Evolutionary conservation across 768 basidiomycete genomes (phyloP).

Genomic region (Clitopilus hobsonii): DNA sequence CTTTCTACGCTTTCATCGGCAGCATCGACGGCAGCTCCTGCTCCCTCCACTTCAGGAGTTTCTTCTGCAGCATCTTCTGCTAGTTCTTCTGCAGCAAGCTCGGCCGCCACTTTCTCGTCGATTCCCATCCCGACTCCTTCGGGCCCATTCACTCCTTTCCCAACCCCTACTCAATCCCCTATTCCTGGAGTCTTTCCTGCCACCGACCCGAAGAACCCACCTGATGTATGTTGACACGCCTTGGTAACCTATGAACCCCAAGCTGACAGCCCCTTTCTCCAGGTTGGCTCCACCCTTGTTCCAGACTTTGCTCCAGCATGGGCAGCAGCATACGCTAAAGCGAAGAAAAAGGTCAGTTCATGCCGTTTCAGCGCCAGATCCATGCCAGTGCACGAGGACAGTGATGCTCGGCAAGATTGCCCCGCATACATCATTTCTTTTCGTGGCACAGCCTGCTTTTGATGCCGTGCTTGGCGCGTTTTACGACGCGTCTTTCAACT

Average conservation of each 20-base stretch:
- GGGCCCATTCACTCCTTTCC: slow-evolving; percentile 46
- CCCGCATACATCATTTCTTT: background rate
- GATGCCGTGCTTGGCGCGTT: too few relatives aligned
- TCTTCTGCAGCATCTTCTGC: background rate
- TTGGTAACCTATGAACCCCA: too few relatives aligned
- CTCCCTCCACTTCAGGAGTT: slow-evolving; percentile 4
- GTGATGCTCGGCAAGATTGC: background rate
- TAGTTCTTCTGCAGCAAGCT: background rate
- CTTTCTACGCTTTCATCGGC: background rate
- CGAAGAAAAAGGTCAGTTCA: slow-evolving; percentile 43
- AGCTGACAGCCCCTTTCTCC: too few relatives aligned
- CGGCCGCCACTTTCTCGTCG: background rate
- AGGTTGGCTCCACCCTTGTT: slow-evolving; percentile 31
- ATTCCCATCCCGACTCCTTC: slow-evolving; percentile 6
- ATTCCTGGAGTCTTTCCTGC: slow-evolving; percentile 49
- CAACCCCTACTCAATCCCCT: slow-evolving; percentile 52
- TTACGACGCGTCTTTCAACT: too few relatives aligned
- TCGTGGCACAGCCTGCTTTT: background rate
- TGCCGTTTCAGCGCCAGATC: background rate
- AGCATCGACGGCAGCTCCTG: slow-evolving; percentile 1
- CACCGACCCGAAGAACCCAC: slow-evolving; percentile 53
- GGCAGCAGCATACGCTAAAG: slow-evolving; percentile 55
- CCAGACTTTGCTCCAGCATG: slow-evolving; percentile 53
- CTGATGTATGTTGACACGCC: slow-evolving; percentile 33
- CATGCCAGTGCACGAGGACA: background rate